These are phyloP conservation scores for Oryza australiensis DNA, from an alignment of 176 grass and related monocot genomes.

Conservation along the genomic window DNA sequence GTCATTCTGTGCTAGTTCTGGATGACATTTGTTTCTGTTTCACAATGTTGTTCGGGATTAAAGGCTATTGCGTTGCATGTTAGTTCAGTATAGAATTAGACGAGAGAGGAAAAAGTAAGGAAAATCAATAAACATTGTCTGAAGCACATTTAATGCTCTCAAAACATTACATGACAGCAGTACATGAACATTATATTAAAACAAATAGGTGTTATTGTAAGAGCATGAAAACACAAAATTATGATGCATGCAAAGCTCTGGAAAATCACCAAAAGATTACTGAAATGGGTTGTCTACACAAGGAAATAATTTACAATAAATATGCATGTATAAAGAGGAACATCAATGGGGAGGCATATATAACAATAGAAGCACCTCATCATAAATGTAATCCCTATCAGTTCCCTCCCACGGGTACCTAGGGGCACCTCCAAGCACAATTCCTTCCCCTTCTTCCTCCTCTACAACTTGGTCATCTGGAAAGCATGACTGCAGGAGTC, in stretches of 20 bases:
- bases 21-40: background rate
- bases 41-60: background rate
- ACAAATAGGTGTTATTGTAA: background rate
- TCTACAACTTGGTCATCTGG: conserved; percentile 55
- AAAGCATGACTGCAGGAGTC: background rate
- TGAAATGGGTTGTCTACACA: background rate
- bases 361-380: conserved; percentile 48
- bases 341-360: background rate
- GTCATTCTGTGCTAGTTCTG: background rate
- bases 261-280: background rate
- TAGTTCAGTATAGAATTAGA: background rate
- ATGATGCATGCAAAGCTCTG: background rate
- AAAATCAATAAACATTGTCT: background rate
- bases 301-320: background rate
- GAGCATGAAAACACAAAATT: background rate
- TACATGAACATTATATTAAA: background rate
- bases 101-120: background rate
- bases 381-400: conserved; percentile 63
- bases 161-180: background rate
- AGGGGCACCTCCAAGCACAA: conserved; percentile 46
- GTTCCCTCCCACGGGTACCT: conserved; percentile 70
- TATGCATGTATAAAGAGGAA: background rate
- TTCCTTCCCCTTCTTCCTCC: conserved; percentile 64
- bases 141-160: background rate
- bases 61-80: too few species aligned